A percentile compares a stretch with the other conserved stretches of the same genome.
phyloP scores from a whole-genome alignment of 306 rosid genomes.

The Lupinus albus region DNA sequence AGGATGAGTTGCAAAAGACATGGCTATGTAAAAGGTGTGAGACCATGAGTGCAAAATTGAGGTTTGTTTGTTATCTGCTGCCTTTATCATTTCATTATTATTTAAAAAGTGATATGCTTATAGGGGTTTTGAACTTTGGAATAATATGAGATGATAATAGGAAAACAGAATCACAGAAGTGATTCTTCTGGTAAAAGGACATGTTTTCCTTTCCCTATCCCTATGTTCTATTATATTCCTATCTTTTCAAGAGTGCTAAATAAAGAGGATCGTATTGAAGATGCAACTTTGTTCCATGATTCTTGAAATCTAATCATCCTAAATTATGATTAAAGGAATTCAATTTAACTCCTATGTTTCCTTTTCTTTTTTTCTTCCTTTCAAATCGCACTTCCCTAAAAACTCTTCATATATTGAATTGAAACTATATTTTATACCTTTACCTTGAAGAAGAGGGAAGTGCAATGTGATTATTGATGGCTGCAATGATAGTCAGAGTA shows the following conservation, averaged over 20 bases:
- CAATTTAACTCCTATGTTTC: background rate
- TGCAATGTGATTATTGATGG: conserved; percentile 1
- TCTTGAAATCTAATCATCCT: conserved; percentile 10
- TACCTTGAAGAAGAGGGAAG: conserved; percentile 24
- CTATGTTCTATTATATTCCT: too few relatives aligned
- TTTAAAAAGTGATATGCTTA: conserved; percentile 13
- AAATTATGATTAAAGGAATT: background rate
- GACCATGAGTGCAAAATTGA: conserved; percentile 88
- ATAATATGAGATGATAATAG: conserved; percentile 1
- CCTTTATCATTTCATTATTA: conserved; percentile 28
- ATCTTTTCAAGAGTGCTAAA: background rate
- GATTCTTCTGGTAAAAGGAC: background rate
- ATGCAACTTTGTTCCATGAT: conserved; percentile 7
- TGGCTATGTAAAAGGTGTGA: conserved; percentile 95
- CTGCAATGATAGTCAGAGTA: conserved; percentile 21
- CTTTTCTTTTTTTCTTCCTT: background rate
- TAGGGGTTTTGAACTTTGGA: background rate
- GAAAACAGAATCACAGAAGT: background rate
- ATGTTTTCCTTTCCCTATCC: background rate
- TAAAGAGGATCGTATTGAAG: background rate
- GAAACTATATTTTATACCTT: background rate
- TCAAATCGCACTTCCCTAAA: too few relatives aligned
- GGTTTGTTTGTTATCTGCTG: conserved; percentile 54
- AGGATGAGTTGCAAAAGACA: conserved; percentile 87
- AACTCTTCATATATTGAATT: conserved; percentile 7